phyloP scores from a whole-genome alignment of 306 rosid species.

The Datisca glomerata region DNA sequence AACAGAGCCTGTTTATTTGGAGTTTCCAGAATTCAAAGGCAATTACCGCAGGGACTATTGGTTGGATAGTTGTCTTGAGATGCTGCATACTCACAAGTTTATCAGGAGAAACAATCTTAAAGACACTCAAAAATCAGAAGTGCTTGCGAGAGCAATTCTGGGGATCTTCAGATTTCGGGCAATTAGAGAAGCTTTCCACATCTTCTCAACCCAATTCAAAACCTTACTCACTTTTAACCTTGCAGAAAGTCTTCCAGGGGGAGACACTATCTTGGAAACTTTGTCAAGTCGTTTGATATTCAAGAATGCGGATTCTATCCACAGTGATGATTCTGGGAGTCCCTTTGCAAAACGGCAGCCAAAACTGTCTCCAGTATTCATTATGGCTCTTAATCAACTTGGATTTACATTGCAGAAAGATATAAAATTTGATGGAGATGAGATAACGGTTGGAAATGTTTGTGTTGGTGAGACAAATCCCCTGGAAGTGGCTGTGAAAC shows the following conservation, averaged over 20 bases:
- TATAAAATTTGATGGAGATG: constrained; percentile 29
- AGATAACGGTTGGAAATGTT: constrained; percentile 34
- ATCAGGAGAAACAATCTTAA: constrained; percentile 49
- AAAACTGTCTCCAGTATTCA: constrained; percentile 41
- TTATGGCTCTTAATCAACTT: constrained; percentile 47
- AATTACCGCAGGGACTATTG: constrained; percentile 80
- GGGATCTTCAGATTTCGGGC: constrained; percentile 71
- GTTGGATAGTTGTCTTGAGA: constrained; percentile 84
- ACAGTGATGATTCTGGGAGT: constrained; percentile 33
- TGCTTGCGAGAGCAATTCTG: constrained; percentile 58
- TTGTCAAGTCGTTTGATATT: constrained; percentile 39
- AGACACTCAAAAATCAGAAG: constrained; percentile 58
- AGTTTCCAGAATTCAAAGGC: constrained; percentile 89
- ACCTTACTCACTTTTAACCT: constrained; percentile 73
- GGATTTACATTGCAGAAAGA: constrained; percentile 38
- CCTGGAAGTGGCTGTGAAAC: constrained; percentile 61
- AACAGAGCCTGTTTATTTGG: constrained; percentile 81
- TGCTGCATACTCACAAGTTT: constrained; percentile 55
- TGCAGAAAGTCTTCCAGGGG: constrained; percentile 83
- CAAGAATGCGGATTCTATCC: constrained; percentile 27
- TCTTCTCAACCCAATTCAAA: constrained; percentile 51
- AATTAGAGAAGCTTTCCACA: constrained; percentile 62
- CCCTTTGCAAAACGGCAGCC: constrained; percentile 31
- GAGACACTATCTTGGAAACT: constrained; percentile 78
- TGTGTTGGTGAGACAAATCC: constrained; percentile 72